Base-by-base conservation (phyloP, 1,284 basidiomycete species). In the Ceratobasidium sp. region DNA sequence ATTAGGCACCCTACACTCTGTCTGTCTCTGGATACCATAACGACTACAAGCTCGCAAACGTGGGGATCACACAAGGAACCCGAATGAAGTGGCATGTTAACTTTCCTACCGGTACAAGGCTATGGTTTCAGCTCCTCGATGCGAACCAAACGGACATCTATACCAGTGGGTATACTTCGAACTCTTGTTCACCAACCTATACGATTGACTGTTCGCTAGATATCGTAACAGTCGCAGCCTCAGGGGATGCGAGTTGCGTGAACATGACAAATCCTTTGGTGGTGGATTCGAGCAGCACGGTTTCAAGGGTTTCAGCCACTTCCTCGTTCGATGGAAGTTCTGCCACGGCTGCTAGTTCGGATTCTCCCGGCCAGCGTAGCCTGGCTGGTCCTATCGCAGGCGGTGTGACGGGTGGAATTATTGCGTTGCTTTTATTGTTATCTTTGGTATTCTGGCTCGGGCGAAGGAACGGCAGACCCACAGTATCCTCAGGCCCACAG, bases 21-120 rank as follows among this genome's bases (percentile, higher is more conserved):
- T 45, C 57, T 4, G 57, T 60, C 29, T 60, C 57, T 34, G 57
- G 57, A 4, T 1, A 60, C 10, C 20, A 47, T 7, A 60, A 60
- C 29, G 47, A 42, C 57, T 60, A 60, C 20, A 45, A 60, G 42
- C 22, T 60, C 29, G 25, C 57, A 47, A 47, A 47, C 31, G 57
- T 60, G 17, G 57, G 57, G 43, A 47, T n/a, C 17, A 60, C 57
- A 31, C 43, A 35, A 12, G 47, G 40, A 7, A 60, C 20, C 29
- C 57, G 47, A 29, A 60, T 60, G 57, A 60, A 47, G 29, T 60
- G 57, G 57, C 57, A 60, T 22, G 57, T 60, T 29, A 60, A 60
- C 57, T 60, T 60, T 60, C 57, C 57, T 29, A 47, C 57, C 12
- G 57, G 57, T 15, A 60, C 57, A 8, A 38, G n/a, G 40, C 20